Evolutionary conservation across 768 basidiomycete species (phyloP), one percentile per base, ranked within the genome.

Genomic region (Lanmaoa pseudosensibilis): DNA sequence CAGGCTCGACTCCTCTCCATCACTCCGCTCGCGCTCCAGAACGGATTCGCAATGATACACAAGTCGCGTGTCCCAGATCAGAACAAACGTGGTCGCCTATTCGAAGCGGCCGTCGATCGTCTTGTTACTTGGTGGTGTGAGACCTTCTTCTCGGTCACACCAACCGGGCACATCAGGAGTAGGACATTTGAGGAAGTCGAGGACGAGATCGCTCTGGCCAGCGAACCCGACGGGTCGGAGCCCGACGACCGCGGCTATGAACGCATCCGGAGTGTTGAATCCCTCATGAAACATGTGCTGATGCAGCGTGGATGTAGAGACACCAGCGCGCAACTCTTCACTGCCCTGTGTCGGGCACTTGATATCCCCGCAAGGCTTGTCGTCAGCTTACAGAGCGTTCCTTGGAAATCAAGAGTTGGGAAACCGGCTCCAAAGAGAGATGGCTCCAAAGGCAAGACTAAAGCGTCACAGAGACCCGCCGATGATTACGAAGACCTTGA

Each of bases 221-320:
- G 67, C 48, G 72, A 73, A 21, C 21, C 62, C 5, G 63, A 77
- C 30, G 75, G 79, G 49, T 62, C 75, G 30, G 77, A 83, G 58
- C 55, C 66, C 39, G 74, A 82, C 27, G 68, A 71, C 34, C 65
- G 68, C 33, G 84, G 84, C 11, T 78, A 80, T 37, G 95, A 96
- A 71, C 66, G 77, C 3, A 83, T 97, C 30, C 80, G 87, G 45
- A 87, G 85, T 49, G 77, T 80, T 15, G 94, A 95, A 68, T 94
- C 92, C 60, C 78, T 98, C 38, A 94, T 95, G 91, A 98, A 97
- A 68, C 93, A 95, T 68, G 88, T 86, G 1, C 74, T 98, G 19
- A 86, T 88, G 80, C 82, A 80, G 52, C 78, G 74, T 56, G 97
- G 95, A 8, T 89, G 86, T 23, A 80, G 91, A 57, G 97, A 99